Base-by-base conservation (phyloP, 1,139 yeast species). In the Sugiyamaella pinicola region DNA sequence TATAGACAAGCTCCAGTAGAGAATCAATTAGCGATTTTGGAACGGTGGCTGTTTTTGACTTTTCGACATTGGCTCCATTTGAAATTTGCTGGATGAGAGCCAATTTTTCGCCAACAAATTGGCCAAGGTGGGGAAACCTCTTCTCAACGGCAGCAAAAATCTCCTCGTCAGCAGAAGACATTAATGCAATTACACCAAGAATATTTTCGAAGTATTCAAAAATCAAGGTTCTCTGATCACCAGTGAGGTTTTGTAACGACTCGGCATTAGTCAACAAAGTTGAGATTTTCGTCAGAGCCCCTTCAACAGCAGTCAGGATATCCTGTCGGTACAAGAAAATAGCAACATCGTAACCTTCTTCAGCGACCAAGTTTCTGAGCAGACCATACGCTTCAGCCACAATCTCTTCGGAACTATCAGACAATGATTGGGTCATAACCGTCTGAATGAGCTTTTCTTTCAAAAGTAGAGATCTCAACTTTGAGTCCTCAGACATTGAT, bases 301-400 rank as follows among this genome's bases (percentile, higher is more conserved):
- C 63, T 47, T 77, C 79, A 35, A 90, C 74, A 17, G 80, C 70
- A 0, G 79, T 74, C 85, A 96, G 83, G 47, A 93, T 81, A 56
- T 86, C 83, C 24, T 83, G 82, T 67, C 97, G 80, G 87, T 95
- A 86, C 53, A 87, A 69, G 67, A 80, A 82, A 28, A 81, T 79
- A 35, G 90, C 82, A 26, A 88, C 79, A 58, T 88, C 96, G 62
- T 88, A 84, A n/a, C 96, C 98, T 70, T 89, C 96, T 66, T 89
- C 96, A 49, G 88, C 76, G 3, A 85, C 84, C 51, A 91, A 65
- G 65, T 87, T 89, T 66, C 96, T 79, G 59, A 93, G 72, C 48
- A 91, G 74, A 1, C 96, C 97, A 64, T 81, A 85, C 0, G 91
- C 78, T 62, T 87, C 96, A 19, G 87, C 86, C 13, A 85, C 83